Evolutionary conservation across 352 stramenopile genomes (phyloP).

Genomic region (Phytophthora fragariaefolia): DNA sequence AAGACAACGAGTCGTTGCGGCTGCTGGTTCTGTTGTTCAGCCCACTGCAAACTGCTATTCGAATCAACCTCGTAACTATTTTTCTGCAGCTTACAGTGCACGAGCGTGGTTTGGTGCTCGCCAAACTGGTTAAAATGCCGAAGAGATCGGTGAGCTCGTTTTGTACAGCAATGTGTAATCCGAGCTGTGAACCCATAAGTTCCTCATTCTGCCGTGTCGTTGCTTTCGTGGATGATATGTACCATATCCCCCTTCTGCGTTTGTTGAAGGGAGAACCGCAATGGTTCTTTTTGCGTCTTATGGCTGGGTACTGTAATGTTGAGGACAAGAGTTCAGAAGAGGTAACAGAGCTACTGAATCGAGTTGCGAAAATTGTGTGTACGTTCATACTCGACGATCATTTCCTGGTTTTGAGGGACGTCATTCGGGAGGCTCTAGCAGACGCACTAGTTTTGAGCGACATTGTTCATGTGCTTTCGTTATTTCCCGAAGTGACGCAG

Average conservation of each 20-base stretch:
- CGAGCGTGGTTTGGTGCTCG: conserved; percentile 36
- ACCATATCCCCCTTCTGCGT: conserved; percentile 48
- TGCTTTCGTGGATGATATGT: conserved; percentile 45
- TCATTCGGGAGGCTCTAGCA: conserved; percentile 53
- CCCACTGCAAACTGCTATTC: conserved; percentile 42
- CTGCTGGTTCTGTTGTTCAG: conserved; percentile 54
- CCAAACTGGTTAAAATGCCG: conserved; percentile 46
- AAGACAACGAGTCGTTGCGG: conserved; percentile 42
- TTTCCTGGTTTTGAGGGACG: conserved; percentile 44
- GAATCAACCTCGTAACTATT: conserved; percentile 41
- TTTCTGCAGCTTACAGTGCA: conserved; percentile 38
- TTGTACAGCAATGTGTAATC: conserved; percentile 42
- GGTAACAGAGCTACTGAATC: conserved; percentile 44
- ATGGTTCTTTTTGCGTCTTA: conserved; percentile 62
- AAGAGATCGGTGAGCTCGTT: conserved; percentile 50
- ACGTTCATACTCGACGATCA: conserved; percentile 42
- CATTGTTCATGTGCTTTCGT: conserved; percentile 57
- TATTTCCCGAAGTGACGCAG: conserved; percentile 45
- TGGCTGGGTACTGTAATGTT: conserved; percentile 31
- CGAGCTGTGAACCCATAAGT: conserved; percentile 32
- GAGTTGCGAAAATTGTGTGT: conserved; percentile 46
- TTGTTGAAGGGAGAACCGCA: conserved; percentile 43
- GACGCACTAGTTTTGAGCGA: conserved; percentile 45
- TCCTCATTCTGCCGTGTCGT: conserved; percentile 54
- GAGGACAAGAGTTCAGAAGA: background rate